Percentiles rank a stretch among this genome's conserved stretches.
phyloP scores from a whole-genome alignment of 2,329 filamentous ascomycete genomes.

The Ophiostoma perfectum region DNA sequence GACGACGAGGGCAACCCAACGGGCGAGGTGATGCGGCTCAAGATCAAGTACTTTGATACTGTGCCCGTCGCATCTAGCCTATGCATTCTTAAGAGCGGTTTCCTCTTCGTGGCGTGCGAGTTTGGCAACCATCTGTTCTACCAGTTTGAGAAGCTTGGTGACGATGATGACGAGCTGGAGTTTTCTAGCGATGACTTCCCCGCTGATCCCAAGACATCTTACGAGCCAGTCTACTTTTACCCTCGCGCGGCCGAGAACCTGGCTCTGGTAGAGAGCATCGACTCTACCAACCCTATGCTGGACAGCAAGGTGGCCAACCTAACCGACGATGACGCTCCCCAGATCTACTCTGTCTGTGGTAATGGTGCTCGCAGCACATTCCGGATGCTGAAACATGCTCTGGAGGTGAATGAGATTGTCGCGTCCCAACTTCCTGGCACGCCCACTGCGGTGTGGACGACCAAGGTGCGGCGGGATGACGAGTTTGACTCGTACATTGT shows the following conservation, averaged over 20 bases:
- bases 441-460: constrained; percentile 92
- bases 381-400: constrained; percentile 82
- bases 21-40: constrained; percentile 74
- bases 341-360: constrained; percentile 91
- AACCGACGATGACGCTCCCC: constrained; percentile 86
- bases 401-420: constrained; percentile 93
- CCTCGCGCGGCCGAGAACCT: constrained; percentile 76
- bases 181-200: constrained; percentile 80
- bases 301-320: constrained; percentile 90
- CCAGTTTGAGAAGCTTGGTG: constrained; percentile 93
- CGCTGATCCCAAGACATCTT: constrained; percentile 64
- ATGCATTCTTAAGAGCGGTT: constrained; percentile 91
- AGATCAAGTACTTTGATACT: constrained; percentile 97
- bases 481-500: constrained; percentile 92
- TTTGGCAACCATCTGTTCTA: constrained; percentile 93
- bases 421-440: constrained; percentile 83
- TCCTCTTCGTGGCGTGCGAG: constrained; percentile 87
- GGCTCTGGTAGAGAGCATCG: constrained; percentile 75
- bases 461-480: constrained; percentile 75
- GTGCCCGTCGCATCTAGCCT: constrained; percentile 82
- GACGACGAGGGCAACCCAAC: constrained; percentile 72
- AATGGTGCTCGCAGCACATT: constrained; percentile 85
- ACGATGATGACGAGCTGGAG: constrained; percentile 85
- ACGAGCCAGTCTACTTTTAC: constrained; percentile 78
- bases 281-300: constrained; percentile 84